These are phyloP conservation scores for Pseudogymnoascus sp. DNA, from an alignment of 2,329 filamentous ascomycete species.

Conservation along the genomic window DNA sequence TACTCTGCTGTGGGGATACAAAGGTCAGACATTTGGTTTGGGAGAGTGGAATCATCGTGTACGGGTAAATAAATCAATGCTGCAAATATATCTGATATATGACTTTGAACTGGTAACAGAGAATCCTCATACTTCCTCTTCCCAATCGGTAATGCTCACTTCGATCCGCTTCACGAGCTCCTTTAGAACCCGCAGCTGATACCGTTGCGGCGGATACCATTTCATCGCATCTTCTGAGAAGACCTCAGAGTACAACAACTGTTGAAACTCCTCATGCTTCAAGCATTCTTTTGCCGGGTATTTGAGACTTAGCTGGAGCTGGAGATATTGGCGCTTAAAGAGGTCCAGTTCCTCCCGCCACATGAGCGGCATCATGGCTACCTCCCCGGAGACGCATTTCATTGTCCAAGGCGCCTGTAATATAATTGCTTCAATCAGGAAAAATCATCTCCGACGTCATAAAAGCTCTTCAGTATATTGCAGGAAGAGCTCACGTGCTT, in stretches of 20 bases:
- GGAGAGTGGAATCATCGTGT: background rate
- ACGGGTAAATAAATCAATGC: background rate
- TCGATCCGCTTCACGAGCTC: slow-evolving; percentile 63
- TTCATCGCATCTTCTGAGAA: slow-evolving; percentile 51
- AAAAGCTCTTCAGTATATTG: background rate
- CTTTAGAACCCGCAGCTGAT: slow-evolving; percentile 67
- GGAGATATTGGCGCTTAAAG: slow-evolving; percentile 70
- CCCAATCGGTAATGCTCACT: slow-evolving; percentile 66
- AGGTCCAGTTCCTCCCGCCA: slow-evolving; percentile 34
- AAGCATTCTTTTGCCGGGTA: slow-evolving; percentile 55
- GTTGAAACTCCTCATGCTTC: slow-evolving; percentile 53
- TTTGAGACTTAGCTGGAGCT: slow-evolving; percentile 57
- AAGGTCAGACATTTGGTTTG: slow-evolving; percentile 19
- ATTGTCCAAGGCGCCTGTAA: slow-evolving; percentile 16
- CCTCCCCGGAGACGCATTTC: slow-evolving; percentile 16
- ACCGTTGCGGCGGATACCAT: slow-evolving; percentile 57
- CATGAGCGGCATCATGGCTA: slow-evolving; percentile 22
- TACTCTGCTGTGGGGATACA: slow-evolving; percentile 49
- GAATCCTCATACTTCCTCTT: slow-evolving; percentile 66
- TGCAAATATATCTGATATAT: slow-evolving; percentile 14
- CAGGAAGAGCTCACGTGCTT: slow-evolving; percentile 1
- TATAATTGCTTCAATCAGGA: slow-evolving; percentile 13
- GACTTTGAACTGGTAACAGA: slow-evolving; percentile 12
- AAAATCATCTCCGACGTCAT: slow-evolving; percentile 4
- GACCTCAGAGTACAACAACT: slow-evolving; percentile 54